A percentile compares a stretch with the other conserved stretches of the same genome.
These are phyloP conservation scores for Cytospora piceae DNA, from an alignment of 2,329 filamentous ascomycete species.

Conservation along the genomic window DNA sequence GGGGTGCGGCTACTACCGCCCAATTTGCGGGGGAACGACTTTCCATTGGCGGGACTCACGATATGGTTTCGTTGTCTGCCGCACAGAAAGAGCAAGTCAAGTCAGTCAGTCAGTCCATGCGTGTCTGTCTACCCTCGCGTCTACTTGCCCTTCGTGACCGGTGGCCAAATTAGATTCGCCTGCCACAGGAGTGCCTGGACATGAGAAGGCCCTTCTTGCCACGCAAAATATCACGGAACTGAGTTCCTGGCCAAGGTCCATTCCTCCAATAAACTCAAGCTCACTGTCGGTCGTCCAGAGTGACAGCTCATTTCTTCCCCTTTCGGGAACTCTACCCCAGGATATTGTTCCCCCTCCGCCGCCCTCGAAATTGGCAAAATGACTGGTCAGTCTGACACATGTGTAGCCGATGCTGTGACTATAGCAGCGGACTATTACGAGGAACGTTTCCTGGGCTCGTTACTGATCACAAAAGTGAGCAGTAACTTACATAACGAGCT, in stretches of 20 bases:
- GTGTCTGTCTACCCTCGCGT: conserved; percentile 9
- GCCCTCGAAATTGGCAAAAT: not conserved
- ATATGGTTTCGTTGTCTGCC: not conserved
- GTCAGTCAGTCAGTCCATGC: not conserved
- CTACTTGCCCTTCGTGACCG: conserved; percentile 7
- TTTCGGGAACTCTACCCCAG: conserved; percentile 5
- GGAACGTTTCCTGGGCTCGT: conserved; percentile 4
- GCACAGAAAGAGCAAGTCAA: not conserved
- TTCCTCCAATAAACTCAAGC: not conserved
- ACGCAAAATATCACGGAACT: not conserved
- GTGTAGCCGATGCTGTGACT: not conserved
- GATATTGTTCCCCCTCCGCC: not conserved
- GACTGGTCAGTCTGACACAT: not conserved
- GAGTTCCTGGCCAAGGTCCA: not conserved
- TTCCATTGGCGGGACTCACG: not conserved
- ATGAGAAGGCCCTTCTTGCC: not conserved
- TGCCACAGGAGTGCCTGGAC: not conserved
- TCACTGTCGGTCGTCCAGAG: not conserved
- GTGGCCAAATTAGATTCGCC: not conserved
- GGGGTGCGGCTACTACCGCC: not conserved
- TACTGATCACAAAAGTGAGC: conserved; percentile 22
- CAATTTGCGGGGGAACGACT: not conserved
- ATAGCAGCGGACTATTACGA: not conserved
- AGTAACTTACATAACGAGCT: not conserved
- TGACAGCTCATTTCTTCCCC: conserved; percentile 10